Percentiles rank a stretch among this genome's conserved stretches.
Evolutionary conservation across 164 flowering plant genomes (phyloP).

Genomic region (Litsea cubeba): DNA sequence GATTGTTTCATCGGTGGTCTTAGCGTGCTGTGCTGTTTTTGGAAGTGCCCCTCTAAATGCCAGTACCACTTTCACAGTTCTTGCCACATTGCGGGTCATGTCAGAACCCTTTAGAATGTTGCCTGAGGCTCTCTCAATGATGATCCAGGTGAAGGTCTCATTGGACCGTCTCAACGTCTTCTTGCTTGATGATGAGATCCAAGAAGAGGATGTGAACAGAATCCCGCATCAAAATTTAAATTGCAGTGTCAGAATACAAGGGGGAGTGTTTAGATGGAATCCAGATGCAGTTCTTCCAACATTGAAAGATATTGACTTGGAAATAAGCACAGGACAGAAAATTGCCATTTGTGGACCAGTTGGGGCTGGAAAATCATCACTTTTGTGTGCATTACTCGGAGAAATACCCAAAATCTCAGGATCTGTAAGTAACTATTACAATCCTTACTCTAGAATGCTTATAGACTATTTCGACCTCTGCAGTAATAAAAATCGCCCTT

Average conservation of each 20-base stretch:
- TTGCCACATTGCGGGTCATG: constrained; percentile 58
- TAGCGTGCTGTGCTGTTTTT: constrained; percentile 49
- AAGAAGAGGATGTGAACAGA: constrained; percentile 17
- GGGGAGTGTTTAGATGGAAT: constrained; percentile 64
- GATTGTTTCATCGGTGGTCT: constrained; percentile 56
- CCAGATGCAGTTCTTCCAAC: constrained; percentile 33
- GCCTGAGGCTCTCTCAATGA: constrained; percentile 55
- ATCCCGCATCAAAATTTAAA: background rate
- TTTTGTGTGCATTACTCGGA: constrained; percentile 67
- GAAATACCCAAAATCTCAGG: constrained; percentile 76
- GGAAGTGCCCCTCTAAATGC: constrained; percentile 58
- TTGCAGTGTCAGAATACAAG: constrained; percentile 25
- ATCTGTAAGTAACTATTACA: constrained; percentile 42
- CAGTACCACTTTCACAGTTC: constrained; percentile 66
- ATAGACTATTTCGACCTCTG: background rate
- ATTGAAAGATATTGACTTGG: constrained; percentile 36
- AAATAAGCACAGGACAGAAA: constrained; percentile 48
- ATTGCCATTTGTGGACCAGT: constrained; percentile 86
- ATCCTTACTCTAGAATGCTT: background rate
- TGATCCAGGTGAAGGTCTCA: constrained; percentile 78
- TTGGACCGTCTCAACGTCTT: constrained; percentile 56
- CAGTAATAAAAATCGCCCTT: no score
- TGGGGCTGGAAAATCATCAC: constrained; percentile 88
- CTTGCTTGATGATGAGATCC: constrained; percentile 62
- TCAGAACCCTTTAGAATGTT: constrained; percentile 65